Percentiles rank a stretch among this genome's conserved stretches.
phyloP scores from a whole-genome alignment of 2,329 filamentous ascomycete genomes.

The Xylariomycetidae sp. region DNA sequence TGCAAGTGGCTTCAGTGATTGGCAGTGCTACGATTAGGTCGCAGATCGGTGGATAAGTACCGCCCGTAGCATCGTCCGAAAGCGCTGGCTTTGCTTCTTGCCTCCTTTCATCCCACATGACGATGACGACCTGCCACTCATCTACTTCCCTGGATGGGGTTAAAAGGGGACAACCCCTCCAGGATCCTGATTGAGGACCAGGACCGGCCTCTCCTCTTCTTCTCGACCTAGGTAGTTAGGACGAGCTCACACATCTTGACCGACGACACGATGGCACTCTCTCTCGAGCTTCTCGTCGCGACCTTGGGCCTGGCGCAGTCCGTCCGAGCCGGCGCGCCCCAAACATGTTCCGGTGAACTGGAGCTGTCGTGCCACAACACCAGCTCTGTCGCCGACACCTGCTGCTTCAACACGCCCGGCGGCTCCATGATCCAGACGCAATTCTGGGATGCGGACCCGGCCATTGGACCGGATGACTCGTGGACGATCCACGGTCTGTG shows the following conservation, averaged over 20 bases:
- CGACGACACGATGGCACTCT: background rate
- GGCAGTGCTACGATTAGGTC: too few species aligned
- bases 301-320: background rate
- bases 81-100: background rate
- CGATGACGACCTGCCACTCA: too few species aligned
- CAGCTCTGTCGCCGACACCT: constrained; percentile 43
- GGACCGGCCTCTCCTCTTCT: background rate
- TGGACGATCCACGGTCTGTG: constrained; percentile 72
- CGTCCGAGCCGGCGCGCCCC: background rate
- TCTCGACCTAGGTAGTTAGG: background rate
- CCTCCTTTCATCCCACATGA: too few species aligned
- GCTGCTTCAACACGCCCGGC: constrained; percentile 69
- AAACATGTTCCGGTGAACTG: constrained; percentile 8
- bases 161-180: too few species aligned
- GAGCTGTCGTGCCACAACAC: constrained; percentile 18
- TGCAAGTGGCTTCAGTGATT: background rate
- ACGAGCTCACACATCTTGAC: background rate
- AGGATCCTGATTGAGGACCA: background rate
- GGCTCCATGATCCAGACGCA: constrained; percentile 69
- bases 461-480: constrained; percentile 58
- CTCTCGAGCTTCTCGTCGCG: background rate
- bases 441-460: constrained; percentile 67
- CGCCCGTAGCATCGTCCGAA: background rate
- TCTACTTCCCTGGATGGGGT: too few species aligned
- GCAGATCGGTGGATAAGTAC: background rate